Evolutionary conservation across 306 rosid genomes (phyloP).

Genomic region (barrel medic (Medicago truncatula)): MtrunA17r5.0-ANR NC_053048.1:50484501-50485000

Average conservation of each 20-base stretch:
- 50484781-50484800: conserved; percentile 55
- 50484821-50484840: conserved; percentile 63
- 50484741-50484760: conserved; percentile 61
- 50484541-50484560: too few relatives aligned
- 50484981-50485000: conserved; percentile 48
- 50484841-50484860: conserved; percentile 71
- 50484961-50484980: conserved; percentile 46
- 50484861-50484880: conserved; percentile 59
- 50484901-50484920: conserved; percentile 48
- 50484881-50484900: conserved; percentile 47
- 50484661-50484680: conserved; percentile 30
- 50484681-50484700: conserved; percentile 57
- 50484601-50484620: neutral
- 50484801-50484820: conserved; percentile 83
- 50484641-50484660: neutral
- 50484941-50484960: conserved; percentile 56
- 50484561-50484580: neutral
- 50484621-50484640: too few relatives aligned
- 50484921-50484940: conserved; percentile 54
- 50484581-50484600: neutral
- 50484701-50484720: conserved; percentile 43
- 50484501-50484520: neutral
- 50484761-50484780: conserved; percentile 48
- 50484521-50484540: neutral
- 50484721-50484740: conserved; percentile 62